These are phyloP conservation scores for Malassezia pachydermatis DNA, from an alignment of 1,284 basidiomycete species.

Conservation along the genomic window DNA sequence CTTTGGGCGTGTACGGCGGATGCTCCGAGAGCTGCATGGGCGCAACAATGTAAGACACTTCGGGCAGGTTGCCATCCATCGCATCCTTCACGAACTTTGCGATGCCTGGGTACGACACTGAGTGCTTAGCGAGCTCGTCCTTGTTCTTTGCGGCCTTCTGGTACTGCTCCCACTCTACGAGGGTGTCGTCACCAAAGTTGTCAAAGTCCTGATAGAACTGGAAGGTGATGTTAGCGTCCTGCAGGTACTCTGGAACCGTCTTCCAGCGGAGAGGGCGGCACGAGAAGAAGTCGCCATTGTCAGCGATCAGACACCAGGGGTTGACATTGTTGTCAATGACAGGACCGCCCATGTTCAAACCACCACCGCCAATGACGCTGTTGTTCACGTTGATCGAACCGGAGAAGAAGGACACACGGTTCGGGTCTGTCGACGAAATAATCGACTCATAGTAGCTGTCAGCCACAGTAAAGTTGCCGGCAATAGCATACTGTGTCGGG, in stretches of 20 bases:
- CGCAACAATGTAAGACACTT: constrained; percentile 36
- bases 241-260: constrained; percentile 32
- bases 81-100: constrained; percentile 32
- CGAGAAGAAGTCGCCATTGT: constrained; percentile 16
- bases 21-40: constrained; percentile 35
- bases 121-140: constrained; percentile 20
- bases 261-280: constrained; percentile 31
- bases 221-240: constrained; percentile 25
- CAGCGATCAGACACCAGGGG: constrained; percentile 14
- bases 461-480: constrained; percentile 29
- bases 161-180: constrained; percentile 18
- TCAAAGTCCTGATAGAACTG: constrained; percentile 28
- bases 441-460: constrained; percentile 36
- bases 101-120: constrained; percentile 22
- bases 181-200: constrained; percentile 31
- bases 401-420: constrained; percentile 27
- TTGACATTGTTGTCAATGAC: constrained; percentile 21
- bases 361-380: constrained; percentile 12
- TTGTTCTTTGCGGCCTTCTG: constrained; percentile 17
- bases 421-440: constrained; percentile 29
- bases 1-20: constrained; percentile 27
- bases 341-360: constrained; percentile 17
- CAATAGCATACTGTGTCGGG: constrained; percentile 31
- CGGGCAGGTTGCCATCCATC: constrained; percentile 25
- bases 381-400: constrained; percentile 18